Conservation (phyloP, 2,329 filamentous ascomycete species). For the Colletotrichum magnum region DNA sequence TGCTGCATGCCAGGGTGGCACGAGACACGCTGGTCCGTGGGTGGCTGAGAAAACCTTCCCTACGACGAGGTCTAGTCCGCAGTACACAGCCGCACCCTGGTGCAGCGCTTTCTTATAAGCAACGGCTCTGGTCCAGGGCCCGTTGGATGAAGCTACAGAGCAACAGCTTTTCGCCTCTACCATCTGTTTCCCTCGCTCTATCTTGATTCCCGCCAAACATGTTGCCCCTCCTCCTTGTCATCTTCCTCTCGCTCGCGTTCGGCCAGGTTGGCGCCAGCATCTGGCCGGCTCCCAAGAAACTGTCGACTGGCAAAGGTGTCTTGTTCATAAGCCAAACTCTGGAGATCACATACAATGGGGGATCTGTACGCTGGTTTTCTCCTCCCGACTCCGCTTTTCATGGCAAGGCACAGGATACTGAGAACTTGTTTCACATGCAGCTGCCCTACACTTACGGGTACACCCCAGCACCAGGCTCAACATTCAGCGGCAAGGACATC, state of each 20-base stretch:
- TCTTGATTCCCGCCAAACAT: constrained; percentile 40
- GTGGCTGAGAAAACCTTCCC: constrained; percentile 20
- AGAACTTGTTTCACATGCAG: constrained; percentile 56
- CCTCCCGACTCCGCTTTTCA: constrained; percentile 44
- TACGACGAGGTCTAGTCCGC: neutral
- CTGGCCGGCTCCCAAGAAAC: constrained; percentile 69
- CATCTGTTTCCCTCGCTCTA: neutral
- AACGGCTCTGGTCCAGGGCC: constrained; percentile 1
- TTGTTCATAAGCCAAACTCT: constrained; percentile 68
- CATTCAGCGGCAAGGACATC: constrained; percentile 65
- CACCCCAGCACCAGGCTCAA: constrained; percentile 53
- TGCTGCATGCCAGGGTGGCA: constrained; percentile 20
- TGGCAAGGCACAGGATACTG: constrained; percentile 46
- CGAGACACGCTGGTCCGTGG: constrained; percentile 12
- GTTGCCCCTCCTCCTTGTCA: constrained; percentile 51
- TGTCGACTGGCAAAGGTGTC: constrained; percentile 65
- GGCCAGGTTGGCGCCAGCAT: constrained; percentile 62
- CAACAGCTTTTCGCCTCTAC: neutral
- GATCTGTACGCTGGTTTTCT: constrained; percentile 65
- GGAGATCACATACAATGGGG: constrained; percentile 71
- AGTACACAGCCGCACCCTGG: constrained; percentile 8
- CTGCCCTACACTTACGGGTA: constrained; percentile 64
- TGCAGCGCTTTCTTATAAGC: constrained; percentile 22
- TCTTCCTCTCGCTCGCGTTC: constrained; percentile 56
- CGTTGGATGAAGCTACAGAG: neutral